Percentiles rank a stretch among this genome's conserved stretches.
These are phyloP conservation scores for Lepidopterella palustris DNA, from an alignment of 495 filamentous ascomycete genomes.

Conservation along the genomic window DNA sequence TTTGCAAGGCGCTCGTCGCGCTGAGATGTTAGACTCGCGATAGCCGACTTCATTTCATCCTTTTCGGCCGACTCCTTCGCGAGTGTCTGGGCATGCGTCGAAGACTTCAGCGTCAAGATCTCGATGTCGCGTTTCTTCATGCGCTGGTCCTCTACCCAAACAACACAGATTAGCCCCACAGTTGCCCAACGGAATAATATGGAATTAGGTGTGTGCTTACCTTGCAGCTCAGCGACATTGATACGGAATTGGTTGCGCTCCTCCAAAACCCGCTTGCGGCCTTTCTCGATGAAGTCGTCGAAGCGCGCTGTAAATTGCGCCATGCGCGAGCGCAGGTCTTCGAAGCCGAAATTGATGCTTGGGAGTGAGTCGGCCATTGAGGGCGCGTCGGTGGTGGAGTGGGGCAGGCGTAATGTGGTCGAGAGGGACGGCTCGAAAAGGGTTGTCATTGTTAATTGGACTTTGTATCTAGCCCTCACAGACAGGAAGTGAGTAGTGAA, in stretches of 20 bases:
- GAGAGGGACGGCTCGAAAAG: slow-evolving; percentile 72
- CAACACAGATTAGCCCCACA: neutral
- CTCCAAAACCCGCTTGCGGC: slow-evolving; percentile 79
- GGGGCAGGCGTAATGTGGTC: slow-evolving; percentile 64
- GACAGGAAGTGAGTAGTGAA: too few species aligned
- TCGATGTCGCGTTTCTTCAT: slow-evolving; percentile 85
- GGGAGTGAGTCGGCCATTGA: slow-evolving; percentile 78
- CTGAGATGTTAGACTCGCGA: slow-evolving; percentile 64
- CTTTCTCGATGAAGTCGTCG: slow-evolving; percentile 87
- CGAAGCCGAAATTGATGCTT: slow-evolving; percentile 91
- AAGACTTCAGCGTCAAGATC: slow-evolving; percentile 68
- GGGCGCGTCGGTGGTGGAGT: slow-evolving; percentile 49
- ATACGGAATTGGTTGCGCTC: slow-evolving; percentile 91
- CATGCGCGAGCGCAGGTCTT: slow-evolving; percentile 93
- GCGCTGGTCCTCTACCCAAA: slow-evolving; percentile 70
- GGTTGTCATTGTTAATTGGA: too few species aligned
- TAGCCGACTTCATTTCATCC: slow-evolving; percentile 76
- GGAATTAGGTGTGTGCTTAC: slow-evolving; percentile 42
- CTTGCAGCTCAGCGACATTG: slow-evolving; percentile 82
- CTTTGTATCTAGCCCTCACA: too few species aligned
- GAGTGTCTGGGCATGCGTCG: slow-evolving; percentile 70
- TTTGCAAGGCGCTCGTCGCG: slow-evolving; percentile 67
- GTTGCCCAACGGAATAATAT: neutral
- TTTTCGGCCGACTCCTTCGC: slow-evolving; percentile 83
- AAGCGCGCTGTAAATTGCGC: slow-evolving; percentile 85